These are phyloP conservation scores for Ogataea ramenticola DNA, from an alignment of 805 yeast genomes.

Conservation along the genomic window DNA sequence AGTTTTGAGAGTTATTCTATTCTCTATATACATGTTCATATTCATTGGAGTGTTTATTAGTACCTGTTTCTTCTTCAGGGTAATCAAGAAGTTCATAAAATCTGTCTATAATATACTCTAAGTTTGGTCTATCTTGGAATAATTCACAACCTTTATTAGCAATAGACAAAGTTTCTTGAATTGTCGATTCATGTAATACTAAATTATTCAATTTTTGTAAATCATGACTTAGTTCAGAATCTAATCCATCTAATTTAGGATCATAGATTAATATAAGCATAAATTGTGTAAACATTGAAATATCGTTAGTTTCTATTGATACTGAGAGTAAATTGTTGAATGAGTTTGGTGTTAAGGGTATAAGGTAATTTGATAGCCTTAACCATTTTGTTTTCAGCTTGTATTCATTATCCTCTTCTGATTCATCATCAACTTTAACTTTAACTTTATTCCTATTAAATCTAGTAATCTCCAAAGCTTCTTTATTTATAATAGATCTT, in stretches of 20 bases:
- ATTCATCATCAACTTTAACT: too few relatives aligned
- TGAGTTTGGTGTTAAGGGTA: background rate
- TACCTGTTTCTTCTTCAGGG: too few relatives aligned
- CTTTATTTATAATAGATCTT: background rate
- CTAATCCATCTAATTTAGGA: background rate
- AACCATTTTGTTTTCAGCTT: background rate
- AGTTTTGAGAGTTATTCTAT: too few relatives aligned
- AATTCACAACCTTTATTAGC: background rate
- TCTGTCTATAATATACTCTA: too few relatives aligned
- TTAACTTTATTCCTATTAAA: too few relatives aligned
- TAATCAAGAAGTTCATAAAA: background rate
- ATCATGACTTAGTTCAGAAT: background rate
- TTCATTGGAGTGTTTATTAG: too few relatives aligned
- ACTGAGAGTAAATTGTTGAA: background rate
- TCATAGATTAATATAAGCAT: background rate
- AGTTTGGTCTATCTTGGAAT: background rate
- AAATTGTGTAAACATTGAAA: background rate
- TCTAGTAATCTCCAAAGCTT: background rate
- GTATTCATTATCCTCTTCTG: background rate
- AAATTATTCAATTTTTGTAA: too few relatives aligned
- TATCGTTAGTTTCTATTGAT: background rate
- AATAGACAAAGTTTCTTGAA: too few relatives aligned
- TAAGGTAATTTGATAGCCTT: background rate
- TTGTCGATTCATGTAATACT: too few relatives aligned
- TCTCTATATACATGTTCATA: too few relatives aligned